These are phyloP conservation scores for Jackrogersella multiformis DNA, from an alignment of 495 filamentous ascomycete genomes.

Conservation along the genomic window DNA sequence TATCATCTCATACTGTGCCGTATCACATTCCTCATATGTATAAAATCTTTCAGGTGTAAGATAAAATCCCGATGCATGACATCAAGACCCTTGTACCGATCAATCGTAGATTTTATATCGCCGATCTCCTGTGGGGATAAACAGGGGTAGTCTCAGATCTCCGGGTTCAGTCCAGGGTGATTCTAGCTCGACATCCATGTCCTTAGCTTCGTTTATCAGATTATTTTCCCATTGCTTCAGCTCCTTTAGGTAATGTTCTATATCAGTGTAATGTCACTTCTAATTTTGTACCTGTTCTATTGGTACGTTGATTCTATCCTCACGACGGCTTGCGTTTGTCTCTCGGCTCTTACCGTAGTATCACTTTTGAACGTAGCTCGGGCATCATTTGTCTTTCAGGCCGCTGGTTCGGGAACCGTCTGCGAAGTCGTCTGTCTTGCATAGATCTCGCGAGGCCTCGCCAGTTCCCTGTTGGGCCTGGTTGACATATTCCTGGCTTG, in stretches of 20 bases:
- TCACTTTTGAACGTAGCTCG: not conserved
- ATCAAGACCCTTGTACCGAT: conserved; percentile 34
- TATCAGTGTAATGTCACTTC: not conserved
- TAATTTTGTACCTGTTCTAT: not conserved
- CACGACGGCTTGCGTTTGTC: not conserved
- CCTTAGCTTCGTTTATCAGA: not conserved
- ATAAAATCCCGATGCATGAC: conserved; percentile 28
- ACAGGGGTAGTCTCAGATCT: conserved; percentile 12
- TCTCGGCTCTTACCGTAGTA: not conserved
- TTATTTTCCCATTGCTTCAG: not conserved
- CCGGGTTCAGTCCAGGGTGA: conserved; percentile 3
- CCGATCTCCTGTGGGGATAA: conserved; percentile 26
- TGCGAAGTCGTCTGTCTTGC: conserved; percentile 1
- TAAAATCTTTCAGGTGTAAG: conserved; percentile 9
- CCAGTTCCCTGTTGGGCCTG: not conserved
- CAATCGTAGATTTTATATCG: conserved; percentile 32
- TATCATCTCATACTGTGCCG: not conserved
- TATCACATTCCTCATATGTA: not conserved
- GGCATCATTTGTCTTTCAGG: too few species aligned
- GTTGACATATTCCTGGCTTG: not conserved
- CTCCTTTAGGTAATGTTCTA: not conserved
- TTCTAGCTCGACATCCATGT: not conserved
- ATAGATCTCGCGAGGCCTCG: not conserved
- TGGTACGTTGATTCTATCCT: not conserved
- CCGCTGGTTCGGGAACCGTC: not conserved